Base-by-base conservation (phyloP, 2,329 filamentous ascomycete genomes). In the Colletotrichum tamarilloi region DNA sequence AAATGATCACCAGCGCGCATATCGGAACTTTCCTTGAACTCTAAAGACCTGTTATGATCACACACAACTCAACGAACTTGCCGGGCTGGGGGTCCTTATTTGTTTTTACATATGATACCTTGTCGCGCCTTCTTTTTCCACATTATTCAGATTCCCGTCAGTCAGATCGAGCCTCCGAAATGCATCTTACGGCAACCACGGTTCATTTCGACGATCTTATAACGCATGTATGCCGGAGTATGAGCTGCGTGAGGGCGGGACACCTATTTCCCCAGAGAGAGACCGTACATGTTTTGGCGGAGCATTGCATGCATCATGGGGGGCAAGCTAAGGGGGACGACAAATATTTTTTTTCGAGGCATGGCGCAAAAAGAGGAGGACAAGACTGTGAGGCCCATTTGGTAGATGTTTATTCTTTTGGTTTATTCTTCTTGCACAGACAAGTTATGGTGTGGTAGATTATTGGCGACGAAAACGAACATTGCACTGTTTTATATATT, bases 51-150 rank as follows among this genome's bases (percentile, higher is more conserved):
- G 46, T 24, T 24, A 26, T 22, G 57, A 60, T 26, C 42, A 26
- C 19, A 30, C 56, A 26, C 32, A 35, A 35, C 68, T 55, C 28
- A 46, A 56, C 24, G 30, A 57, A 35, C 28, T 26, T 62, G 46
- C 53, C 19, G 42, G 63, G 53, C 42, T 58, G 67, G 56, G 55
- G 55, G n/a, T 46, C 52, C 64, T 71, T 72, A 11, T 16, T 46
- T 24, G 60, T 73, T 67, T 75, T 75, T 74, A 80, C 79, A 76
- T 78, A 79, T 74, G 79, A 81, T 75, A 75, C 74, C 75, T 75
- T 68, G 52, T 66, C 59, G 63, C 70, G 57, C 65, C 58, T 72
- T 70, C 62, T 38, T 69, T 69, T 75, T 74, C 62, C 62, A 60
- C 67, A 55, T 73, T 72, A 42, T 58, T 70, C 67, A 67, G 63